Evolutionary conservation across 106 monocot genomes (phyloP).

Genomic region (Vanilla planifolia): DNA sequence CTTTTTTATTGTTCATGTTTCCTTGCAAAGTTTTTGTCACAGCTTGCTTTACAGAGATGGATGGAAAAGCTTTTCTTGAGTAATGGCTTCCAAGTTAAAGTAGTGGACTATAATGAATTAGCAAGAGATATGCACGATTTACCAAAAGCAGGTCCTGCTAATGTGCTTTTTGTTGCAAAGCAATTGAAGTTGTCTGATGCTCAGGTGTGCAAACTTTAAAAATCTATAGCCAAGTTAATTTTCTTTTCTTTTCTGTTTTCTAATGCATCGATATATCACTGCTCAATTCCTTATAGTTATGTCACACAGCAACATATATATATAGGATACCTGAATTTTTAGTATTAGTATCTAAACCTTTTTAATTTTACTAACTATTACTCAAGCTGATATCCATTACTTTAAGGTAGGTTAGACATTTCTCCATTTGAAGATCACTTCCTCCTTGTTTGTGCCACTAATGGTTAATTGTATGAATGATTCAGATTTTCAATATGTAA

Average conservation of each 20-base stretch:
- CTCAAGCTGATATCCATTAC: no score
- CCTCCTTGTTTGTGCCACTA: no score
- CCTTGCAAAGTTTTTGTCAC: constrained; percentile 7
- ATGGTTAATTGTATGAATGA: no score
- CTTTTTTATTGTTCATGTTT: constrained; percentile 6
- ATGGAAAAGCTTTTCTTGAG: constrained; percentile 51
- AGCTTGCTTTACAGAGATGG: constrained; percentile 19
- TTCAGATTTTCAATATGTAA: no score
- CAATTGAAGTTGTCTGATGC: constrained; percentile 76
- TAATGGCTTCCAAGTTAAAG: constrained; percentile 46
- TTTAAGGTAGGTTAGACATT: no score
- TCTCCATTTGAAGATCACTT: no score
- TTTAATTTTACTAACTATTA: no score
- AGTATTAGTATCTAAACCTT: no score
- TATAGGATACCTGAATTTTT: no score
- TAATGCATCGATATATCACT: no score
- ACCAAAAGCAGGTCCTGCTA: constrained; percentile 12
- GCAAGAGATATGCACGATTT: constrained; percentile 26
- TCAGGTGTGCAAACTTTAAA: constrained; percentile 37
- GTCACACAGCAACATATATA: no score
- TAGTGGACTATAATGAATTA: constrained; percentile 33
- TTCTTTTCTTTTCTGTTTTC: not conserved
- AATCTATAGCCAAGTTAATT: not conserved
- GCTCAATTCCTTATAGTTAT: no score
- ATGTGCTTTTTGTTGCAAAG: constrained; percentile 51